These are phyloP conservation scores for Starmerella geochares DNA, from an alignment of 805 yeast genomes.

Conservation along the genomic window DNA sequence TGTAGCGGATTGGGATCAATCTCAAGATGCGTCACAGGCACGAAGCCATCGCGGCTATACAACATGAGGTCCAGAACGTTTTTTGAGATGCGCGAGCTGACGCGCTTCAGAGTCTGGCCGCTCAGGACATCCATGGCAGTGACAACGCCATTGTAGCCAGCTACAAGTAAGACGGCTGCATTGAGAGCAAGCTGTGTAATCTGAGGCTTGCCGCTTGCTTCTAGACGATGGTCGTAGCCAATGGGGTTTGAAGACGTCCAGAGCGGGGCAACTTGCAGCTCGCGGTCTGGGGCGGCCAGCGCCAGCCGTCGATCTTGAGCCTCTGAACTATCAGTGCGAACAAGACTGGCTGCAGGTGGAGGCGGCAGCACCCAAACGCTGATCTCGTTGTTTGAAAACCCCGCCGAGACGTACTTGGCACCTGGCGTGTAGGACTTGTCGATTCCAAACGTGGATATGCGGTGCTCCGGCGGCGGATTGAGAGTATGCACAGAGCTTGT, in stretches of 20 bases:
- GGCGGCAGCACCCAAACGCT: constrained; percentile 17
- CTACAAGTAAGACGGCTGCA: constrained; percentile 27
- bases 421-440: constrained; percentile 14
- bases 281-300: constrained; percentile 5
- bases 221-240: constrained; percentile 15
- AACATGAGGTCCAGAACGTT: constrained; percentile 24
- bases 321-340: neutral
- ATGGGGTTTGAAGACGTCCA: constrained; percentile 17
- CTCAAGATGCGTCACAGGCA: constrained; percentile 27
- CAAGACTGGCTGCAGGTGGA: neutral
- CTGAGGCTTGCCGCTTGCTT: constrained; percentile 16
- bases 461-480: constrained; percentile 1
- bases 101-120: constrained; percentile 26
- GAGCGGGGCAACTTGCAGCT: constrained; percentile 2
- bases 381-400: constrained; percentile 9
- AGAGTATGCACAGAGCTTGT: neutral
- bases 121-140: constrained; percentile 26
- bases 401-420: constrained; percentile 15
- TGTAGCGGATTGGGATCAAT: constrained; percentile 28
- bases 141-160: constrained; percentile 27
- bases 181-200: constrained; percentile 28
- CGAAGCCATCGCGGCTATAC: constrained; percentile 18
- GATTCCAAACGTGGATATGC: constrained; percentile 16
- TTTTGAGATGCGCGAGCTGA: constrained; percentile 27
- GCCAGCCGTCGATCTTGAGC: too few species aligned